Conservation (phyloP, 495 filamentous ascomycete species). For the Xylaria sp. region DNA sequence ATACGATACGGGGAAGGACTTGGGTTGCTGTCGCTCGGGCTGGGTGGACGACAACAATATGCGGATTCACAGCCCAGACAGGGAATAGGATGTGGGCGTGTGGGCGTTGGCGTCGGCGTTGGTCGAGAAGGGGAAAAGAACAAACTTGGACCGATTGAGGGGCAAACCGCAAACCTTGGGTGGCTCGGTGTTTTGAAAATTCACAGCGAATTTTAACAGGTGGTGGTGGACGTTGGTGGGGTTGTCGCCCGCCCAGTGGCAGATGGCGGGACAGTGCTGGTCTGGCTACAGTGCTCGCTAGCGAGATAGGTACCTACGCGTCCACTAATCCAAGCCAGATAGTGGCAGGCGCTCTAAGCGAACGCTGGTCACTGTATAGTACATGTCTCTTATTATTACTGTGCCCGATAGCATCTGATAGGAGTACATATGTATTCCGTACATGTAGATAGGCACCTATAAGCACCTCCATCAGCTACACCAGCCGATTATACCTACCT, state of each 20-base stretch:
- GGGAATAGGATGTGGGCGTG: slow-evolving; percentile 7
- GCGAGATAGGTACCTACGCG: too few species aligned
- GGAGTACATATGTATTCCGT: too few species aligned
- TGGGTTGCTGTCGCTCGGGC: neutral
- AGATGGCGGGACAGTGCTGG: slow-evolving; percentile 11
- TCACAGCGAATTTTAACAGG: slow-evolving; percentile 43
- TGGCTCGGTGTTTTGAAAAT: slow-evolving; percentile 41
- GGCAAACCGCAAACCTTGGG: slow-evolving; percentile 31
- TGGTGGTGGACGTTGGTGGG: slow-evolving; percentile 42
- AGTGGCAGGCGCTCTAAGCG: slow-evolving; percentile 1
- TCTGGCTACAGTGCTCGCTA: neutral
- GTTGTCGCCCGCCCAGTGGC: slow-evolving; percentile 27
- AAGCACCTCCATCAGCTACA: too few species aligned
- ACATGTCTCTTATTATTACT: neutral
- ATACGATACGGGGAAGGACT: neutral
- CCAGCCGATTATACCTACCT: neutral
- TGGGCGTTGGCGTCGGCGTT: slow-evolving; percentile 12
- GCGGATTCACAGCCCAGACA: slow-evolving; percentile 8
- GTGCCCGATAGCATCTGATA: neutral
- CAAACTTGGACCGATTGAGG: slow-evolving; percentile 36
- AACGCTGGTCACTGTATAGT: neutral
- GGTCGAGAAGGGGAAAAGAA: slow-evolving; percentile 24
- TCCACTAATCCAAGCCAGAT: neutral
- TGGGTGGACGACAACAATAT: slow-evolving; percentile 15
- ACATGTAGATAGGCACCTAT: too few species aligned